Evolutionary conservation across 208 protist species (phyloP).

Genomic region (Strigomonas galati): DNA sequence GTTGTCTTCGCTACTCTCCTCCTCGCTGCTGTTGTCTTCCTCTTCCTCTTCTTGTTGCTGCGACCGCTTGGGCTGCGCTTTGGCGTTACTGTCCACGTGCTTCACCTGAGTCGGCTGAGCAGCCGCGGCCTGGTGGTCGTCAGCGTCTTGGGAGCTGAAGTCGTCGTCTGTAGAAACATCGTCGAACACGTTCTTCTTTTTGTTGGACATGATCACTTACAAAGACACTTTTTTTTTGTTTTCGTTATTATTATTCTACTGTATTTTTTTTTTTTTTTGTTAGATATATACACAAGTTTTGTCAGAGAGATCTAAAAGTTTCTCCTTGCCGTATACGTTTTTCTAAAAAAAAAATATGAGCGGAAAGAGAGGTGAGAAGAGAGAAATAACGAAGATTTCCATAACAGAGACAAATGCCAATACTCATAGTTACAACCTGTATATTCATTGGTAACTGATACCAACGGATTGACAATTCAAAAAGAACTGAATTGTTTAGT

Average conservation of each 20-base stretch:
- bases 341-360: too few relatives aligned
- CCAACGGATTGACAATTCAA: too few relatives aligned
- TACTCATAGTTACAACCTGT: too few relatives aligned
- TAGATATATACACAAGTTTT: background rate
- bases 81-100: background rate
- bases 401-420: too few relatives aligned
- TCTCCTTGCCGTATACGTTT: too few relatives aligned
- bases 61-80: background rate
- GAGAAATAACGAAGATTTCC: background rate
- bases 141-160: conserved; percentile 5
- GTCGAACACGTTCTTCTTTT: conserved; percentile 49
- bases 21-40: background rate
- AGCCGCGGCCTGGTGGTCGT: background rate
- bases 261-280: conserved; percentile 5
- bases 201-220: background rate
- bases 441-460: too few relatives aligned
- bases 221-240: background rate
- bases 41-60: background rate
- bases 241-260: conserved; percentile 2
- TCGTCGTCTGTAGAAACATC: conserved; percentile 32
- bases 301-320: too few relatives aligned
- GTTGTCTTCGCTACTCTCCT: background rate
- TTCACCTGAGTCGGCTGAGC: conserved; percentile 10
- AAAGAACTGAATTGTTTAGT: too few relatives aligned
- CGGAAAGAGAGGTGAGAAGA: conserved; percentile 1